Evolutionary conservation across 176 grass and related monocot species (phyloP), one percentile per base, ranked within the genome.

Genomic region (Raddia guianensis): DNA sequence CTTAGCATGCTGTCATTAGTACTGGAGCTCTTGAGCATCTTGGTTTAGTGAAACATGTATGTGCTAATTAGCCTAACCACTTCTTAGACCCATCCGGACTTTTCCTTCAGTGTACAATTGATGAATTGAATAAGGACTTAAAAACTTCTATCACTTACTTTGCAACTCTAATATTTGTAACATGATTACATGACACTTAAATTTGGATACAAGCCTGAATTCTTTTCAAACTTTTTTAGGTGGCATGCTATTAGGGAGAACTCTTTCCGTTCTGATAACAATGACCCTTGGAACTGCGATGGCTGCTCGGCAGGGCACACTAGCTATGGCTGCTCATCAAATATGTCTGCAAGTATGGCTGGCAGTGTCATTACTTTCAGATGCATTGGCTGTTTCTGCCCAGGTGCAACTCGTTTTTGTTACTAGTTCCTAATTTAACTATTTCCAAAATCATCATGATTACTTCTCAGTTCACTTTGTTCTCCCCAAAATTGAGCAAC

Each of bases 301-400:
- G 81, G 89, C 85, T 80, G 89, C 89, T 77, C 77, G 76, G 33
- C 89, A 91, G 67, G 89, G 85, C 62, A 67, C 89, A 60, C 5
- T 91, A 68, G 81, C 81, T 48, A 87, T 91, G 89, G 81, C 89
- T 32, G 85, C 82, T 78, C 85, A 85, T 82, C 85, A 91, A 56
- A 85, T 91, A 79, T 85, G 90, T 78, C 66, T 91, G 69, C 90
- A 91, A 82, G 82, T 91, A 76, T 91, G 85, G 89, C 68, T 91
- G 71, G 89, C 85, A 21, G 89, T 87, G 76, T 91, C 81, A 34
- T 76, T 70, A 77, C 84, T 93, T 83, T 83, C 82, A 16, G 88
- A 90, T 86, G 85, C 79, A 68, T 75, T 94, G 69, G 85, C 91
- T 49, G 78, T 91, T 82, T 91, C 86, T 70, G 86, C 93, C 2